Base-by-base conservation (phyloP, 2,329 filamentous ascomycete species). In the Chlorencoelia australis region DNA sequence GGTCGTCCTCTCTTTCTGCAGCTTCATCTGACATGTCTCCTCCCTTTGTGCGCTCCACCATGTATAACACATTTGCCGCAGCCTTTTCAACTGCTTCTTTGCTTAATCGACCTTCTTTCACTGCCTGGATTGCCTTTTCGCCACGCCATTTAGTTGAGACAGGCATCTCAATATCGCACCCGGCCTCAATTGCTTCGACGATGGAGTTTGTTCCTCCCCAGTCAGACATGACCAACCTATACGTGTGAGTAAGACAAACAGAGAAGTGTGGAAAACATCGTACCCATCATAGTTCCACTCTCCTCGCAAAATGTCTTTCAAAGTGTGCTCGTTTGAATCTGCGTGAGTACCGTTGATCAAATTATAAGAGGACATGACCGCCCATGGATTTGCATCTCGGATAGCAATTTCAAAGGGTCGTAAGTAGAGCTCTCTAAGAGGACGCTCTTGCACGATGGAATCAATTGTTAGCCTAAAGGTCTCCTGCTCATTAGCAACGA, bases 361-460 rank as follows among this genome's bases (percentile, higher is more conserved):
- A 47, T 82, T 82, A 50, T 82, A 82, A 2, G 75, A 75, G 4
- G 72, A 71, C 78, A 82, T 82, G 29, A 82, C 57, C 4, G 75
- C 75, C 75, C 76, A 79, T 2, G 78, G 76, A 37, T 79, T 75
- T 10, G 77, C 73, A 45, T 82, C 75, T 29, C 77, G 66, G 25
- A 84, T 64, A 0, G 78, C 78, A 50, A 84, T 82, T 59, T 84
- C 79, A 45, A 85, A 85, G 0, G 80, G 80, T 30, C 76, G 73
- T n/a, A 85, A 68, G 46, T 84, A 85, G 1, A 85, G 63, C 52
- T 85, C 80, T 18, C 79, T 67, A 18, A 84, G 59, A 3, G 78
- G 67, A 22, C 79, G 65, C 48, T 84, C 78, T 18, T 72, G 67
- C 30, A 84, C 66, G 18, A 74, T 60, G 3, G 76, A 75, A 55